These are phyloP conservation scores for Lasiodiplodia theobromae DNA, from an alignment of 2,329 filamentous ascomycete species.

Conservation along the genomic window DNA sequence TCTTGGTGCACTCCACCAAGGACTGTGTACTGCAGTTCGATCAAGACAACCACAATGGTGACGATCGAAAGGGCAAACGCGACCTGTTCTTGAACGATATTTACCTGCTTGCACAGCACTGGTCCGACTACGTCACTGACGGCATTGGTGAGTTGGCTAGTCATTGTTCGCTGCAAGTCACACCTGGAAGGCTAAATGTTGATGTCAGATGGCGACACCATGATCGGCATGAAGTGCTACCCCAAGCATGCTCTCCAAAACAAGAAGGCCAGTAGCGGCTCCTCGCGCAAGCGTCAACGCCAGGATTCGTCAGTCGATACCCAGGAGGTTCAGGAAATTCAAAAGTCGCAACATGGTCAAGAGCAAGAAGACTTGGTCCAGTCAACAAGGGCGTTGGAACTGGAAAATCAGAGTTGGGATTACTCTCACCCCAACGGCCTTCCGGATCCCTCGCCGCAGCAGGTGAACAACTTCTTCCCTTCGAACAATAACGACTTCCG, in stretches of 20 bases:
- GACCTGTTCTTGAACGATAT: conserved; percentile 27
- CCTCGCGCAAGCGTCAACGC: conserved; percentile 20
- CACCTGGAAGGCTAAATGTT: conserved; percentile 5
- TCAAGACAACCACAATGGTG: conserved; percentile 25
- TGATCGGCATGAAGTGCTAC: conserved; percentile 23
- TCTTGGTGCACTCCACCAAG: conserved; percentile 30
- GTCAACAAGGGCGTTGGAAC: conserved; percentile 20
- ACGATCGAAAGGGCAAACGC: conserved; percentile 23
- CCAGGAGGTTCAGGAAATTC: conserved; percentile 11
- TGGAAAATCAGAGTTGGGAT: conserved; percentile 22
- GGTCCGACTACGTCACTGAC: conserved; percentile 23
- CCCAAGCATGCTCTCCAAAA: conserved; percentile 28
- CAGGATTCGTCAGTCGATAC: conserved; percentile 22
- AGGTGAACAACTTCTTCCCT: conserved; percentile 15
- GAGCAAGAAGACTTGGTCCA: conserved; percentile 20
- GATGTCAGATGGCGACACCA: conserved; percentile 17
- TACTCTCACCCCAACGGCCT: conserved; percentile 16
- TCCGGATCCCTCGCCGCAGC: conserved; percentile 7
- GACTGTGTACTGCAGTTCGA: conserved; percentile 27
- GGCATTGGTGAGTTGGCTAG: conserved; percentile 27
- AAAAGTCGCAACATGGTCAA: not conserved
- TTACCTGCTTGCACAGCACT: conserved; percentile 25
- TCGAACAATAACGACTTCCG: conserved; percentile 7
- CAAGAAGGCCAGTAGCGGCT: conserved; percentile 3
- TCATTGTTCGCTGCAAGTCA: not conserved